These are phyloP conservation scores for Malassezia equina DNA, from an alignment of 1,284 basidiomycete genomes.

Conservation along the genomic window DNA sequence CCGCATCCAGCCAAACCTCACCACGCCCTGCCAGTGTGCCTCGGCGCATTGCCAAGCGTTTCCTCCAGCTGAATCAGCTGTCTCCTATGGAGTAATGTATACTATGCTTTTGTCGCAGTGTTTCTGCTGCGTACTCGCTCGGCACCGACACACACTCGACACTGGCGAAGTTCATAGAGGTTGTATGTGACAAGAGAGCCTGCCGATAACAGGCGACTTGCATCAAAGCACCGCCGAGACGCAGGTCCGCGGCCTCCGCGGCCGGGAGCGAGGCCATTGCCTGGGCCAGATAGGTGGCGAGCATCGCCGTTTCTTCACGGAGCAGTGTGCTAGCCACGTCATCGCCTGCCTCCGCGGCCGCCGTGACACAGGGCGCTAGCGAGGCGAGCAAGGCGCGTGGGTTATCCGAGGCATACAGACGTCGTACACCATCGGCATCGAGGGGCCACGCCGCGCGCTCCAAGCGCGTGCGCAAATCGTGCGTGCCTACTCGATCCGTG, in stretches of 20 bases:
- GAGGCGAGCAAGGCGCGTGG: not conserved
- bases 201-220: not conserved
- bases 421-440: not conserved
- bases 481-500: not conserved
- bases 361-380: not conserved
- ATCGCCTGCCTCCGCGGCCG: not conserved
- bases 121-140: not conserved
- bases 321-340: not conserved
- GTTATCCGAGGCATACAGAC: not conserved
- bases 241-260: not conserved
- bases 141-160: not conserved
- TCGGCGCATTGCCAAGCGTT: conserved; percentile 10
- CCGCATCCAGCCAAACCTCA: not conserved
- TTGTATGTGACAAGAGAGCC: not conserved
- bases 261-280: not conserved
- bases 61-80: conserved; percentile 12
- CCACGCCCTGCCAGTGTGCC: not conserved
- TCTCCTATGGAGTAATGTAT: conserved; percentile 8
- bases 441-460: not conserved
- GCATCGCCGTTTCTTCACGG: not conserved
- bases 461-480: not conserved
- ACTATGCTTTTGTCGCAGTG: not conserved
- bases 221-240: not conserved
- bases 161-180: not conserved
- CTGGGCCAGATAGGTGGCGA: conserved; percentile 5